Conservation (phyloP, 345 rosid genomes). For the Erodium maritimum region DNA sequence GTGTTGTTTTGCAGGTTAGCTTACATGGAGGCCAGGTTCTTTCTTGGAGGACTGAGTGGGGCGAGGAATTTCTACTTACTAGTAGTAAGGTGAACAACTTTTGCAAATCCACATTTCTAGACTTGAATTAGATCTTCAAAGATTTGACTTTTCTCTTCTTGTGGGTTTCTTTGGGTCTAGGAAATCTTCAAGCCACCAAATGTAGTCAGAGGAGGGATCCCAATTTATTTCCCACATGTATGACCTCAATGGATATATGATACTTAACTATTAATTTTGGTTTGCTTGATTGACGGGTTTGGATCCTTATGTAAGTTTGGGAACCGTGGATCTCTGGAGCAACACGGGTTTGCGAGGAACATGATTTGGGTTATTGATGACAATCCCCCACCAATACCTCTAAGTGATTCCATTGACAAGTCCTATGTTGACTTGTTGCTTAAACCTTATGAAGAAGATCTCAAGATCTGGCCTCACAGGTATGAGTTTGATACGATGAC, state of each 20-base stretch:
- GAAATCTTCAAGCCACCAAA: constrained; percentile 71
- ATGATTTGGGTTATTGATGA: constrained; percentile 67
- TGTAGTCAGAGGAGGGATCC: constrained; percentile 84
- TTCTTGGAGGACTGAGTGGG: constrained; percentile 82
- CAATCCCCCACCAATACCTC: constrained; percentile 51
- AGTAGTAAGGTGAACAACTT: constrained; percentile 52
- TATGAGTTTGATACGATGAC: constrained; percentile 3
- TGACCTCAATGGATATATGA: not conserved
- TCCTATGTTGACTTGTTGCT: constrained; percentile 60
- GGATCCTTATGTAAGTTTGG: constrained; percentile 46
- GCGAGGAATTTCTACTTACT: constrained; percentile 73
- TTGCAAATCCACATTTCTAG: not conserved
- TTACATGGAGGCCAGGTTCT: constrained; percentile 90
- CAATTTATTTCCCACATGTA: constrained; percentile 94
- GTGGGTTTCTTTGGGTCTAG: constrained; percentile 18
- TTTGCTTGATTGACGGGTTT: constrained; percentile 7
- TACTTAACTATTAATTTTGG: not conserved
- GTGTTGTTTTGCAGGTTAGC: constrained; percentile 61
- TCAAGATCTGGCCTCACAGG: constrained; percentile 86
- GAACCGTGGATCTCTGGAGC: constrained; percentile 63
- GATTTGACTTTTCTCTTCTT: too few species aligned
- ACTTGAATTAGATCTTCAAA: not conserved
- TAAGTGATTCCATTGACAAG: constrained; percentile 42
- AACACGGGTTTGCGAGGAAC: constrained; percentile 92
- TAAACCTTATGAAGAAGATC: constrained; percentile 70